Conservation (phyloP, 306 rosid genomes). For the Carpinus viminea region DNA sequence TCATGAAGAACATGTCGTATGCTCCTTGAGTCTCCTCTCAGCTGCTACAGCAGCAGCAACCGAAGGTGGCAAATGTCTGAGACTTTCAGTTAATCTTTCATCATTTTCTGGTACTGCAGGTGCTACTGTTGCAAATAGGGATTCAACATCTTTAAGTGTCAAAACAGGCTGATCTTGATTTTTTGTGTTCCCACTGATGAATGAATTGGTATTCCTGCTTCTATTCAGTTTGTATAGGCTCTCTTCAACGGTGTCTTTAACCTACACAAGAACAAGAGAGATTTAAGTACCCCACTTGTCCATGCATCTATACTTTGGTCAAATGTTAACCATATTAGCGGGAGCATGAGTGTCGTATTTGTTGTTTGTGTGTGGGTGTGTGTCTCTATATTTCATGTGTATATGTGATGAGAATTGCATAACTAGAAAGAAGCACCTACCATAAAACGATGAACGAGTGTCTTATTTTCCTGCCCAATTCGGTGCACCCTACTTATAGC, state of each 20-base stretch:
- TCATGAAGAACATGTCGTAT: constrained; percentile 35
- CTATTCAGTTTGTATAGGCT: constrained; percentile 78
- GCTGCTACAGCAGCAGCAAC: constrained; percentile 88
- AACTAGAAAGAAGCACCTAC: constrained; percentile 46
- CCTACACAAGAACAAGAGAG: constrained; percentile 47
- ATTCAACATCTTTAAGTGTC: constrained; percentile 80
- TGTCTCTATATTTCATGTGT: background rate
- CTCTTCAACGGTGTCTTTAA: constrained; percentile 85
- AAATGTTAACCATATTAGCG: background rate
- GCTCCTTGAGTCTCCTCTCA: constrained; percentile 71
- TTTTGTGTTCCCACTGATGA: constrained; percentile 79
- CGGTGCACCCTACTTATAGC: constrained; percentile 95
- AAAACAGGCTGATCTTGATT: constrained; percentile 77
- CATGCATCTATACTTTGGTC: constrained; percentile 7
- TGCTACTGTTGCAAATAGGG: constrained; percentile 60
- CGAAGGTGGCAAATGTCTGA: constrained; percentile 78
- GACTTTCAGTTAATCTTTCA: constrained; percentile 40
- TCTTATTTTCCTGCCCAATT: constrained; percentile 71
- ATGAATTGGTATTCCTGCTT: constrained; percentile 60
- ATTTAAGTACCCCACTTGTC: constrained; percentile 2
- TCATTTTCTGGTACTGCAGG: constrained; percentile 42
- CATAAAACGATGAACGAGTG: constrained; percentile 82
- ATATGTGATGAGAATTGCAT: background rate
- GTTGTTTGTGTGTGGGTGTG: background rate
- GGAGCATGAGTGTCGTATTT: background rate